Evolutionary conservation across 257 asterid species (phyloP).

Genomic region (Petunia axillaris): DNA sequence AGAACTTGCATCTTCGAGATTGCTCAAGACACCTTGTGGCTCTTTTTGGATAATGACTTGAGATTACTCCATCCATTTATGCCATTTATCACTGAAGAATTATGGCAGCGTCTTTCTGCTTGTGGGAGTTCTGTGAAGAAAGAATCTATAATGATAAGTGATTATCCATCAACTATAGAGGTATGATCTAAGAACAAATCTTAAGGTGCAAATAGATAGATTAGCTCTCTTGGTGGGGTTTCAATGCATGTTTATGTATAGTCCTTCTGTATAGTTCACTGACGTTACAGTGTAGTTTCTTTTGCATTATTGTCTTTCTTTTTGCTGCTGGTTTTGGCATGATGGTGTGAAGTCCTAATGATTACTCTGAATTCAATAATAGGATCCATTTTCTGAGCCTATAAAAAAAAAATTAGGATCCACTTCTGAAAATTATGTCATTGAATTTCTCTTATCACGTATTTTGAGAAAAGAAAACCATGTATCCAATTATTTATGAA

Average conservation of each 20-base stretch:
- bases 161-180: conserved; percentile 65
- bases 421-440: background rate
- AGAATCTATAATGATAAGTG: conserved; percentile 81
- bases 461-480: conserved; percentile 16
- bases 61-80: too few relatives aligned
- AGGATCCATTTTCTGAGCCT: too few relatives aligned
- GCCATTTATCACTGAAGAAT: too few relatives aligned
- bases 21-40: too few relatives aligned
- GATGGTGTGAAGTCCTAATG: background rate
- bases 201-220: background rate
- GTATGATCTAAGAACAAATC: conserved; percentile 41
- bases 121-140: conserved; percentile 39
- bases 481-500: background rate
- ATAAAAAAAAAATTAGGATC: background rate
- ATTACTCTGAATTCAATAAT: background rate
- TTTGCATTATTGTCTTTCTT: background rate
- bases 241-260: background rate
- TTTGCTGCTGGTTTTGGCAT: conserved; percentile 2
- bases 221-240: background rate
- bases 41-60: too few relatives aligned
- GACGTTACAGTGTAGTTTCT: background rate
- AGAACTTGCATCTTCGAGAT: conserved; percentile 37
- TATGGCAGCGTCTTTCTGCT: too few relatives aligned
- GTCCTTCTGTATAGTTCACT: background rate
- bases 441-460: background rate